phyloP scores from a whole-genome alignment of 805 yeast species.

The Metschnikowia henanensis region DNA sequence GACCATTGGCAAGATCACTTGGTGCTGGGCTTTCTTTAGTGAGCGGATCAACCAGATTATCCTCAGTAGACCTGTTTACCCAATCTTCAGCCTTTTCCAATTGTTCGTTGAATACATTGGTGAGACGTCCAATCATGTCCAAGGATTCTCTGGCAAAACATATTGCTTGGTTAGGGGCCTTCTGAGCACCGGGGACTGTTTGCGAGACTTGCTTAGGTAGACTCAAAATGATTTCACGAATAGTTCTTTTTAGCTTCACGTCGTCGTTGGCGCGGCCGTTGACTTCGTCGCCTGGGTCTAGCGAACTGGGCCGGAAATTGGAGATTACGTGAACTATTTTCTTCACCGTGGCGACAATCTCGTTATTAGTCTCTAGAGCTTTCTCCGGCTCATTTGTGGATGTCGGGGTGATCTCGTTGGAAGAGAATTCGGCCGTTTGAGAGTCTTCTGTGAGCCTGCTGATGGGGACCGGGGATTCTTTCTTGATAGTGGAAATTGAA shows the following conservation, averaged over 20 bases:
- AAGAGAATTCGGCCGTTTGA: not conserved
- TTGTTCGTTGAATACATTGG: conserved; percentile 82
- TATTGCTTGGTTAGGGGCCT: conserved; percentile 59
- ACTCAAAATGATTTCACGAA: conserved; percentile 72
- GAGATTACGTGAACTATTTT: conserved; percentile 86
- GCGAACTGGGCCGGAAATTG: conserved; percentile 56
- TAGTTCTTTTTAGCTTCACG: conserved; percentile 56
- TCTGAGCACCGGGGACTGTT: conserved; percentile 26
- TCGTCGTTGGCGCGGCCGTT: conserved; percentile 6
- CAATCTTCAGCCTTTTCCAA: conserved; percentile 84
- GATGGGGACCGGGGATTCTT: not conserved
- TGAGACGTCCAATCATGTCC: conserved; percentile 81
- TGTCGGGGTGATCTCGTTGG: conserved; percentile 4
- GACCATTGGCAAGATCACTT: conserved; percentile 1
- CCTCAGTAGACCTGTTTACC: conserved; percentile 44
- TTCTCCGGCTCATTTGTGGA: conserved; percentile 16
- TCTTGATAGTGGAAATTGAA: not conserved
- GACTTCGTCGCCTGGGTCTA: conserved; percentile 18
- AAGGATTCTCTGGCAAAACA: conserved; percentile 86
- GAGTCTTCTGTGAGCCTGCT: not conserved
- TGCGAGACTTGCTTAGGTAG: conserved; percentile 58
- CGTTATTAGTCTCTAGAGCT: conserved; percentile 60
- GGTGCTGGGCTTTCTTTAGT: not conserved
- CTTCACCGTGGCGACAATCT: conserved; percentile 84
- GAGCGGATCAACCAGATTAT: not conserved